A percentile compares a stretch with the other conserved stretches of the same genome.
These are phyloP conservation scores for Tylopilus plumbeoviolaceoides DNA, from an alignment of 768 basidiomycete species.

Conservation along the genomic window DNA sequence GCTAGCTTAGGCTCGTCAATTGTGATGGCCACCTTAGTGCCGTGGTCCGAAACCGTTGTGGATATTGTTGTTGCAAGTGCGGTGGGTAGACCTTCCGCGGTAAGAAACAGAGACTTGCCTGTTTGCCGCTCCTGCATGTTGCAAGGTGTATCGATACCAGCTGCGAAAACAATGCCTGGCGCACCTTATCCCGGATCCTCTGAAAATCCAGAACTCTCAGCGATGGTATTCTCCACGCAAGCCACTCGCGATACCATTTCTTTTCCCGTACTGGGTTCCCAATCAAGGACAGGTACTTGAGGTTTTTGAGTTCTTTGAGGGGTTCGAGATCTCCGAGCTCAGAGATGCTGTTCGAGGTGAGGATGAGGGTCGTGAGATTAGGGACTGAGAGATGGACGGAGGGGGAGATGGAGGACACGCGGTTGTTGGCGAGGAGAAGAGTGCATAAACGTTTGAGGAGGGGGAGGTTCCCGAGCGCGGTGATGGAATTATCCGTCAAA, in stretches of 20 bases:
- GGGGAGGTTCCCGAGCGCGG: constrained; percentile 79
- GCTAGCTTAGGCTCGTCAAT: constrained; percentile 75
- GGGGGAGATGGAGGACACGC: constrained; percentile 76
- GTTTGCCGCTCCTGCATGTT: constrained; percentile 68
- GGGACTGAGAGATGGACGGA: constrained; percentile 81
- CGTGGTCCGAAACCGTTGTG: constrained; percentile 62
- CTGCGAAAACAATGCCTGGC: constrained; percentile 36
- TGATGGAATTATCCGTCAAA: constrained; percentile 87
- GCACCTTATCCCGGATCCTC: constrained; percentile 91
- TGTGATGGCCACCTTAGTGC: constrained; percentile 59
- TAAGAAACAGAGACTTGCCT: constrained; percentile 73
- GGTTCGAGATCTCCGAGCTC: constrained; percentile 87
- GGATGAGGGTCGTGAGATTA: constrained; percentile 76
- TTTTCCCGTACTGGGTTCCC: constrained; percentile 86
- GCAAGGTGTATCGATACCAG: constrained; percentile 22
- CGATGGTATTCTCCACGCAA: constrained; percentile 81
- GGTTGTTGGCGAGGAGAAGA: constrained; percentile 86
- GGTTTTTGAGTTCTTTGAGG: constrained; percentile 66
- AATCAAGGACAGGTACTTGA: constrained; percentile 72
- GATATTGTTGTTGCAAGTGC: constrained; percentile 77
- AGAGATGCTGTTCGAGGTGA: constrained; percentile 76
- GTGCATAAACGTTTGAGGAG: constrained; percentile 80
- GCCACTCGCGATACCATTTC: constrained; percentile 97
- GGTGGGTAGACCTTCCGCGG: constrained; percentile 73
- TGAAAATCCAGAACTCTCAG: constrained; percentile 94